These are phyloP conservation scores for Capsicum rhomboideum DNA, from an alignment of 257 asterid genomes.

Conservation along the genomic window DNA sequence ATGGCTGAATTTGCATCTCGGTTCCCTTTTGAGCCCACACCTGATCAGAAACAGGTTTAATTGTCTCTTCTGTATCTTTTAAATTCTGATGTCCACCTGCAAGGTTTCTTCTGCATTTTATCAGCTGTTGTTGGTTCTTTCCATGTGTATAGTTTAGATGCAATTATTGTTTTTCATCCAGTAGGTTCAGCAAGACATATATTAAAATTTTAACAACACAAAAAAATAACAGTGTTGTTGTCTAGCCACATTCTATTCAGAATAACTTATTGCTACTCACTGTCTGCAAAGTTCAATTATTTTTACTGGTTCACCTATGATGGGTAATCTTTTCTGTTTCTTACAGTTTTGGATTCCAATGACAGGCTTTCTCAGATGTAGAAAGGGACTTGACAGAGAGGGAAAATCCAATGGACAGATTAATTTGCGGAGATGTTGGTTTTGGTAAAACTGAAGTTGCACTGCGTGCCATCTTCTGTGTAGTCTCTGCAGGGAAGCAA, in stretches of 20 bases:
- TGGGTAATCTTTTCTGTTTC: conserved; percentile 9
- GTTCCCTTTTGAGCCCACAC: conserved; percentile 82
- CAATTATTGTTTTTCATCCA: background rate
- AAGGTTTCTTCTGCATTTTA: background rate
- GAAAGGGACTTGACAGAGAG: conserved; percentile 84
- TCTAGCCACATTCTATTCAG: background rate
- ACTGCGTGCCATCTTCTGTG: conserved; percentile 90
- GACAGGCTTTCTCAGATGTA: conserved; percentile 88
- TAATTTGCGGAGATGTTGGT: conserved; percentile 99
- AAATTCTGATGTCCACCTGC: background rate
- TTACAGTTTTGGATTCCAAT: conserved; percentile 34
- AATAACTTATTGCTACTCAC: background rate
- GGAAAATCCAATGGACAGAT: conserved; percentile 92
- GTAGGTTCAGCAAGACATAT: background rate
- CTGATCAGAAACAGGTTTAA: conserved; percentile 76
- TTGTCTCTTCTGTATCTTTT: background rate
- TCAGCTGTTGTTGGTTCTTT: background rate
- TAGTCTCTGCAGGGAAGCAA: conserved; percentile 83
- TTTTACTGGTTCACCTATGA: background rate
- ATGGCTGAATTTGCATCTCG: conserved; percentile 67
- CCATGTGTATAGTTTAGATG: background rate
- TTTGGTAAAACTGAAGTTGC: conserved; percentile 99
- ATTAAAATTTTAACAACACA: background rate
- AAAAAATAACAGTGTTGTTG: background rate
- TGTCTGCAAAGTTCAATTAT: background rate